Percentiles rank a stretch among this genome's conserved stretches.
Conservation (phyloP, 164 flowering plant genomes). For the Nymphaea colorata region DNA sequence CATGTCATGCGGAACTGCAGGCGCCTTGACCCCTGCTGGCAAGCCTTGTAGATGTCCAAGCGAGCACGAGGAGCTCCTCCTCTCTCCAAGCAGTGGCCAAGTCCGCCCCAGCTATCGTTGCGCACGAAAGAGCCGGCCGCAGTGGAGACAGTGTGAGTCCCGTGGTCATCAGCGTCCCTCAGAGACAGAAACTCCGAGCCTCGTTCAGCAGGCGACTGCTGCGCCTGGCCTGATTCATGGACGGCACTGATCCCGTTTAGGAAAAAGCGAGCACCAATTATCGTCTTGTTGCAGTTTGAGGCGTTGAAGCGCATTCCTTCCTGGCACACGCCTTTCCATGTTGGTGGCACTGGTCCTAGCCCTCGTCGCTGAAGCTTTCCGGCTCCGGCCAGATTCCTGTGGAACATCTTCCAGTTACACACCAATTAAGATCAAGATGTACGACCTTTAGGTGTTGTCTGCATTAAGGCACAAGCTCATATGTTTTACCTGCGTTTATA, state of each 20-base stretch:
- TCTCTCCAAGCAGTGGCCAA: conserved; percentile 15
- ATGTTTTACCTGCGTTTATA: conserved; percentile 31
- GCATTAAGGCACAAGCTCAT: background rate
- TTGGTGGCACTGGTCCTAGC: conserved; percentile 5
- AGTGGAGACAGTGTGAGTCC: conserved; percentile 36
- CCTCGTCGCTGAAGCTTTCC: conserved; percentile 8
- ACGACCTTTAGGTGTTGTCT: background rate
- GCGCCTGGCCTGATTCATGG: conserved; percentile 26
- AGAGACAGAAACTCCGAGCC: conserved; percentile 27
- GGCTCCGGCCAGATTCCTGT: conserved; percentile 11
- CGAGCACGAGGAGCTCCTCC: conserved; percentile 19
- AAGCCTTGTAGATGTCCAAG: conserved; percentile 16
- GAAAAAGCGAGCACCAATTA: conserved; percentile 45
- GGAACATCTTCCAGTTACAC: background rate
- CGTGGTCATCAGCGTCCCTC: conserved; percentile 44
- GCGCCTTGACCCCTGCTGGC: conserved; percentile 6
- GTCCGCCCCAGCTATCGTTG: conserved; percentile 8
- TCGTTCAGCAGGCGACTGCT: conserved; percentile 10
- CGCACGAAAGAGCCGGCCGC: conserved; percentile 11
- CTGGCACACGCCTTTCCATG: conserved; percentile 4
- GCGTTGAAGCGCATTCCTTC: conserved; percentile 4
- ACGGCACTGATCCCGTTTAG: conserved; percentile 15
- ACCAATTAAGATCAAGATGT: too few species aligned
- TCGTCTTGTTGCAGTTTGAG: conserved; percentile 22
- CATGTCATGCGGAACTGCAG: conserved; percentile 7